Conservation (phyloP, 306 rosid species). For the Prosopis cineraria region DNA sequence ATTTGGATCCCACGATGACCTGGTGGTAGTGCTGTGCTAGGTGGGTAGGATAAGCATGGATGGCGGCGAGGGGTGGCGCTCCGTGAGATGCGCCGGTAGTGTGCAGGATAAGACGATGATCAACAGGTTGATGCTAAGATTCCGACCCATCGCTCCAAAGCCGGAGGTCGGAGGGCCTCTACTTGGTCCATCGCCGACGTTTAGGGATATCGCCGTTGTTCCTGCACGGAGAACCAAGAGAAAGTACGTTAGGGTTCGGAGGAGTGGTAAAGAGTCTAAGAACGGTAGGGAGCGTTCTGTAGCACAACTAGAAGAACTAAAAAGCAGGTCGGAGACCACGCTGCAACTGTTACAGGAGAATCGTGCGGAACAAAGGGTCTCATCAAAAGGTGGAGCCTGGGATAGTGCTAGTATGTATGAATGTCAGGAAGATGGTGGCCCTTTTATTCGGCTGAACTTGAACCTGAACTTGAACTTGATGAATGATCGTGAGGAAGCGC, state of each 20-base stretch:
- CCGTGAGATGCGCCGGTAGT: slow-evolving; percentile 21
- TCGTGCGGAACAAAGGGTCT: slow-evolving; percentile 1
- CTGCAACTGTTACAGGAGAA: slow-evolving; percentile 55
- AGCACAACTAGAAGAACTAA: not conserved
- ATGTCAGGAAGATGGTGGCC: not conserved
- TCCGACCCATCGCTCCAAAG: slow-evolving; percentile 77
- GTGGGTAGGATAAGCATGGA: slow-evolving; percentile 31
- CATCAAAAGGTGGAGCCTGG: slow-evolving; percentile 33
- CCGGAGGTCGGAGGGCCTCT: slow-evolving; percentile 37
- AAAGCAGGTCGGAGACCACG: slow-evolving; percentile 3
- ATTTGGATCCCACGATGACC: not conserved
- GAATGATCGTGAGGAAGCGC: not conserved
- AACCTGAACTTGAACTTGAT: not conserved
- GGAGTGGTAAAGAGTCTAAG: slow-evolving; percentile 13
- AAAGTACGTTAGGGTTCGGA: slow-evolving; percentile 66
- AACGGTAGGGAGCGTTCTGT: not conserved
- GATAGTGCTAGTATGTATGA: not conserved
- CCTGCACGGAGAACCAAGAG: slow-evolving; percentile 48
- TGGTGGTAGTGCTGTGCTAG: not conserved
- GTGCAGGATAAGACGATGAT: slow-evolving; percentile 32
- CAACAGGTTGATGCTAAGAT: slow-evolving; percentile 48
- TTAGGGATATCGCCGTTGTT: not conserved
- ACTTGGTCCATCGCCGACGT: not conserved
- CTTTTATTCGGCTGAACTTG: not conserved
- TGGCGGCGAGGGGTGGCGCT: slow-evolving; percentile 27